A percentile compares a stretch with the other conserved stretches of the same genome.
Evolutionary conservation across 2,329 filamentous ascomycete species (phyloP).

Genomic region (Hymenoscyphus occultus): DNA sequence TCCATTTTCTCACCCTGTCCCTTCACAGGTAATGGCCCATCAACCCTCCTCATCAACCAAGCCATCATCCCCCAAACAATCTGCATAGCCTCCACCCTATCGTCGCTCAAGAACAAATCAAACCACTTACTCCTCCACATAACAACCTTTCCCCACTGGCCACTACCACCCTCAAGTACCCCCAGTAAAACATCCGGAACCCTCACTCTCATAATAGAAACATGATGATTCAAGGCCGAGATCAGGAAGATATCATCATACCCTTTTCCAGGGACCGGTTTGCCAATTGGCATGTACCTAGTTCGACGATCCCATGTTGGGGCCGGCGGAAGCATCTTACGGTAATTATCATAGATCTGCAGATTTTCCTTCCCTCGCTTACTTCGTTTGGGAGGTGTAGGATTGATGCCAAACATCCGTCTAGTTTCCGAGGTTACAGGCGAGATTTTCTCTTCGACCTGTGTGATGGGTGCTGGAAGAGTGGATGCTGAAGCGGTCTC

Average conservation of each 20-base stretch:
- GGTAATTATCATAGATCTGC: slow-evolving; percentile 62
- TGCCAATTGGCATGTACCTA: slow-evolving; percentile 56
- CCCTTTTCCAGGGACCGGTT: slow-evolving; percentile 40
- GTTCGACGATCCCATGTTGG: slow-evolving; percentile 60
- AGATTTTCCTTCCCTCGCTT: slow-evolving; percentile 38
- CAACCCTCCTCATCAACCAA: slow-evolving; percentile 51
- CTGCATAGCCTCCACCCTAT: slow-evolving; percentile 55
- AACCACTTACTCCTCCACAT: slow-evolving; percentile 60
- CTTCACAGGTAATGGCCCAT: background rate
- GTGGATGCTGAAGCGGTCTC: slow-evolving; percentile 6
- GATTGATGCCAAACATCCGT: slow-evolving; percentile 23
- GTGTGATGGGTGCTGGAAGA: slow-evolving; percentile 4
- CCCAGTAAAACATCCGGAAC: slow-evolving; percentile 53
- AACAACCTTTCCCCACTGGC: slow-evolving; percentile 42
- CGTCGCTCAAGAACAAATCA: slow-evolving; percentile 54
- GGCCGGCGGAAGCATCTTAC: slow-evolving; percentile 57
- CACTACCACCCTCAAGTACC: slow-evolving; percentile 50
- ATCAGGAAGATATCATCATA: slow-evolving; percentile 62
- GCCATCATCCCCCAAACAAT: slow-evolving; percentile 58
- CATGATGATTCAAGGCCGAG: slow-evolving; percentile 60
- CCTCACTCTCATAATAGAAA: slow-evolving; percentile 56
- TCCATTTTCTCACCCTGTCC: slow-evolving; percentile 22
- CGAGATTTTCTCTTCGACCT: background rate
- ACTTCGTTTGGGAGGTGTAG: slow-evolving; percentile 20
- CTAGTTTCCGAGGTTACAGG: slow-evolving; percentile 21